Percentiles rank a stretch among this genome's conserved stretches.
Conservation (phyloP, 805 yeast genomes). For the Candida oleophila region DNA sequence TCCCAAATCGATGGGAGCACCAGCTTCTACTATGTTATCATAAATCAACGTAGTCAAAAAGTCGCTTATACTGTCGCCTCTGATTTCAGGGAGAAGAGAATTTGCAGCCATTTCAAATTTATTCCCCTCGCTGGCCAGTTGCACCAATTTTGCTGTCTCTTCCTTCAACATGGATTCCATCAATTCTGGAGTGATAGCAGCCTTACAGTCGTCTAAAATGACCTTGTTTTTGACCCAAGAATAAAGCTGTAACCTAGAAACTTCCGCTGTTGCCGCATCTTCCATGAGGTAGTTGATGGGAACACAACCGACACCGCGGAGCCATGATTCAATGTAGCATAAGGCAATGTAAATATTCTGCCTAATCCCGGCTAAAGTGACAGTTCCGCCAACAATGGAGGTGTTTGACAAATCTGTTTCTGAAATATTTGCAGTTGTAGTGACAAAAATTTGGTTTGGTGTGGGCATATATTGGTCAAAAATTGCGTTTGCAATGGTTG, state of each 20-base stretch:
- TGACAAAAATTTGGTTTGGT: conserved; percentile 19
- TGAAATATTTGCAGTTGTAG: conserved; percentile 12
- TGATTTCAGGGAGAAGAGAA: conserved; percentile 17
- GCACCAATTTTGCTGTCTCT: conserved; percentile 12
- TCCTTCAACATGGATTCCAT: conserved; percentile 11
- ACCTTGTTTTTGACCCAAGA: conserved; percentile 20
- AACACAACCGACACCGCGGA: conserved; percentile 21
- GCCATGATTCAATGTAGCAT: conserved; percentile 20
- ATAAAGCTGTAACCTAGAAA: conserved; percentile 18
- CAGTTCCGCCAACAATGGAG: conserved; percentile 11
- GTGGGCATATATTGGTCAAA: conserved; percentile 20
- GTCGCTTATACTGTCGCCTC: conserved; percentile 16
- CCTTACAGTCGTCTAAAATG: conserved; percentile 12
- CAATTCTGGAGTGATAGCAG: conserved; percentile 14
- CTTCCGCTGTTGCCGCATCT: conserved; percentile 25
- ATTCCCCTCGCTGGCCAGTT: conserved; percentile 4
- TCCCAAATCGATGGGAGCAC: conserved; percentile 12
- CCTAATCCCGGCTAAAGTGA: conserved; percentile 17
- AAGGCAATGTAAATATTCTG: conserved; percentile 20
- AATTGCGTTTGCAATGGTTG: conserved; percentile 17
- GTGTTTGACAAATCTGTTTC: conserved; percentile 16
- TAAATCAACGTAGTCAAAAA: conserved; percentile 21
- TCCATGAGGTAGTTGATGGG: conserved; percentile 22
- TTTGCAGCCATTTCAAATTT: conserved; percentile 17
- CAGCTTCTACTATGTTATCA: conserved; percentile 15